These are phyloP conservation scores for Globisporangium spinosum DNA, from an alignment of 352 stramenopile species.

Conservation along the genomic window DNA sequence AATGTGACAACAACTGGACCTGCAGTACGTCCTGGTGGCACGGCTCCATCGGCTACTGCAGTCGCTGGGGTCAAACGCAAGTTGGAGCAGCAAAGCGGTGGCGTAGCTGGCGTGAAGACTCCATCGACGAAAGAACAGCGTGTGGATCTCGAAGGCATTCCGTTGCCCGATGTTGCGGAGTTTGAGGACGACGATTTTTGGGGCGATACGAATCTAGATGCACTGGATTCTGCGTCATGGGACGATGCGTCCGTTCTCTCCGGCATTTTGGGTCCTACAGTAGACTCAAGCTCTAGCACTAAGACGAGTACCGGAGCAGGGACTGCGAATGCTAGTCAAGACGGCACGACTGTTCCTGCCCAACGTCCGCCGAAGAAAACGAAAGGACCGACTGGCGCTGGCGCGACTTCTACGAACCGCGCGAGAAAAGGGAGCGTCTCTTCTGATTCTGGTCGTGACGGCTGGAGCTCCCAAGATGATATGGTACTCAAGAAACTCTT, in stretches of 20 bases:
- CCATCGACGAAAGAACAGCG: conserved; percentile 63
- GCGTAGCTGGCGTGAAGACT: neutral
- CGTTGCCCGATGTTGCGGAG: conserved; percentile 59
- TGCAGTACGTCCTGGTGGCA: conserved; percentile 14
- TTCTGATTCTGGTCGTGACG: conserved; percentile 45
- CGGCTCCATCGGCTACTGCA: conserved; percentile 2
- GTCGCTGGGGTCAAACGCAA: conserved; percentile 60
- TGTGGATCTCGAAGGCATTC: conserved; percentile 75
- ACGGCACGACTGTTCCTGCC: conserved; percentile 16
- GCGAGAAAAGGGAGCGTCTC: conserved; percentile 59
- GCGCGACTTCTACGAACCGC: conserved; percentile 22
- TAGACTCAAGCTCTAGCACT: conserved; percentile 25
- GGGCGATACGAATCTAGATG: conserved; percentile 84
- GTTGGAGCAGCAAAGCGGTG: conserved; percentile 40
- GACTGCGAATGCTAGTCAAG: conserved; percentile 18
- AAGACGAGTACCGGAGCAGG: conserved; percentile 20
- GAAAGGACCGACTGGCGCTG: conserved; percentile 34
- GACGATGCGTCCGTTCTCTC: conserved; percentile 71
- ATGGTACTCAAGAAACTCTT: conserved; percentile 81
- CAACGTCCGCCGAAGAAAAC: conserved; percentile 51
- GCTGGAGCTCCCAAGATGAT: conserved; percentile 74
- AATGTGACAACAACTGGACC: conserved; percentile 17
- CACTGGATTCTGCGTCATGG: conserved; percentile 78
- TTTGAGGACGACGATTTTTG: conserved; percentile 86
- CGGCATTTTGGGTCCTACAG: conserved; percentile 46